Conservation (phyloP, 2,329 filamentous ascomycete species). For the Aspergillus sp. region DNA sequence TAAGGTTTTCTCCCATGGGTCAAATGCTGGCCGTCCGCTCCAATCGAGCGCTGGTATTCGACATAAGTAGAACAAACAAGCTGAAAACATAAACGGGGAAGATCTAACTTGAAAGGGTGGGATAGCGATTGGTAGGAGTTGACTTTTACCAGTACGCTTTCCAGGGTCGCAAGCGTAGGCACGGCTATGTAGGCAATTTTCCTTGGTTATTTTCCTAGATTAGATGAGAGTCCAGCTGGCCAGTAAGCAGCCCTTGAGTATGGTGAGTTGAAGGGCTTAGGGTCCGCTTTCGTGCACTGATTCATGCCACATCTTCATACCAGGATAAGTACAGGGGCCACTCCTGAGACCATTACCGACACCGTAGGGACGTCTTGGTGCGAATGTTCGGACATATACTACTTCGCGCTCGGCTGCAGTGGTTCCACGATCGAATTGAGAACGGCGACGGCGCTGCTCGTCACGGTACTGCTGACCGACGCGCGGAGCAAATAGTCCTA, state of each 20-base stretch:
- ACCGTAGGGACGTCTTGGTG: slow-evolving; percentile 21
- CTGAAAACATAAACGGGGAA: neutral
- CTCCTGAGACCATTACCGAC: slow-evolving; percentile 24
- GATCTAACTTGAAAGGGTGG: slow-evolving; percentile 8
- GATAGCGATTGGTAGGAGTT: neutral
- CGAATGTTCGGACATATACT: slow-evolving; percentile 30
- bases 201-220: neutral
- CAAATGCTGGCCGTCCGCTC: slow-evolving; percentile 22
- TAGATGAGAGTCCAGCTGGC: neutral
- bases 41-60: slow-evolving; percentile 21
- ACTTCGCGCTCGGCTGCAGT: slow-evolving; percentile 69
- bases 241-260: neutral
- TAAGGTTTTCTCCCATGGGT: slow-evolving; percentile 22
- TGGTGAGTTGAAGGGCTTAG: slow-evolving; percentile 20
- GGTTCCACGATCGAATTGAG: slow-evolving; percentile 80
- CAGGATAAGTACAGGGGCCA: slow-evolving; percentile 30
- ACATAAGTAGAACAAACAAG: slow-evolving; percentile 10
- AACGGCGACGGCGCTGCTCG: slow-evolving; percentile 74
- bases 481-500: slow-evolving; percentile 72
- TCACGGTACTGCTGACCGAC: slow-evolving; percentile 72
- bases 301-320: slow-evolving; percentile 28
- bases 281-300: slow-evolving; percentile 22
- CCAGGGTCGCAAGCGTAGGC: neutral
- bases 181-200: neutral
- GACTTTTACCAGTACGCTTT: neutral